Base-by-base conservation (phyloP, 2,329 filamentous ascomycete species). In the Aspergillus carbonarius region DNA sequence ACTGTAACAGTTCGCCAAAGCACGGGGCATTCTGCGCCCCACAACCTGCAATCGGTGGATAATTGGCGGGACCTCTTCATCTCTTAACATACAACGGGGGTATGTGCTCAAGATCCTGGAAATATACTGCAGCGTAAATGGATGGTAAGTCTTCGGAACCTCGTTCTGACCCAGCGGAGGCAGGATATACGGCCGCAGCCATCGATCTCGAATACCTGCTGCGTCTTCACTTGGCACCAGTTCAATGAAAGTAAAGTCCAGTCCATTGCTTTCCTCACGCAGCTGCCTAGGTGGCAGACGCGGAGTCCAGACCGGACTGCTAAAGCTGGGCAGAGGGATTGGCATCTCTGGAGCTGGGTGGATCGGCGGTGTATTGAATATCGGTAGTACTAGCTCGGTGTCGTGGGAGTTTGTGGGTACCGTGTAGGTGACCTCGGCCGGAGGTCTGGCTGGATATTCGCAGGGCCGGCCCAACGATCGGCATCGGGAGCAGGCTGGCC, bases 1-100 rank as follows among this genome's bases (percentile, higher is more conserved):
- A 34, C 64, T 68, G 32, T 67, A 69, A 17, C 70, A 72, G 23
- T 67, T 69, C 5, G 68, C 66, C 1, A 72, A 54, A 0, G 64
- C 42, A 3, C 34, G 34, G 9, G 66, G 65, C 3, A 66, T 48
- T 2, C 42, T 32, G 27, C 37, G 35, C 5, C 39, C 35, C 1
- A 10, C 13, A 1, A 67, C 52, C 47, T 73, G 70, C 1, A 53
- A 12, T 1, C 50, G 58, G 55, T 73, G 70, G n/a, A 73, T 60
- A 17, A 71, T 66, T 1, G 68, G 70, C 2, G 69, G 68, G 0
- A 61, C n/a, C 8, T 39, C 60, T 5, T 54, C 60, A 3, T 64
- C 59, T 4, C 54, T 49, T 5, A 68, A 52, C 55, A 68, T 65
- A n/a, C 52, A 55, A 3, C 58, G 55, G 0, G 69, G 61, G 58